Conservation (phyloP, 495 filamentous ascomycete genomes). For the Saxophila tyrrhenica region DNA sequence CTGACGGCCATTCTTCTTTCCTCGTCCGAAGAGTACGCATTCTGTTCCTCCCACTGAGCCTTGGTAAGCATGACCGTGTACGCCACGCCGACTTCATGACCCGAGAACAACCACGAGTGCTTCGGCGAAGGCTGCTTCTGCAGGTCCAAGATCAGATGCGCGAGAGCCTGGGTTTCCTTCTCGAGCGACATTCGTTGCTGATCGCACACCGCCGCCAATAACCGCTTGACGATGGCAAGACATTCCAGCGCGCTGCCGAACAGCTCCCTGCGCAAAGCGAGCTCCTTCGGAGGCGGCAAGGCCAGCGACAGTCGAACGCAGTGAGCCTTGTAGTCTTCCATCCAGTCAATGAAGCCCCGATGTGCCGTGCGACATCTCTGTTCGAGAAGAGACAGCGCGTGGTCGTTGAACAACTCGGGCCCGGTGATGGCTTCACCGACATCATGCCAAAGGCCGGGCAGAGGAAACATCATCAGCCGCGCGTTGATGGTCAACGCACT, state of each 20-base stretch:
- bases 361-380: conserved; percentile 9
- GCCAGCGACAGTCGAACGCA: conserved; percentile 10
- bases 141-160: conserved; percentile 14
- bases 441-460: conserved; percentile 18
- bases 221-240: conserved; percentile 14
- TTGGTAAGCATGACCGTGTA: conserved; percentile 14
- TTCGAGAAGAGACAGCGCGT: neutral
- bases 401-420: neutral
- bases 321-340: conserved; percentile 16
- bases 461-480: conserved; percentile 6
- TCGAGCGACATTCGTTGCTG: conserved; percentile 11
- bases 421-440: conserved; percentile 11
- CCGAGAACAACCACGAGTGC: conserved; percentile 16
- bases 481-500: conserved; percentile 6
- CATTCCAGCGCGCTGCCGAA: conserved; percentile 14
- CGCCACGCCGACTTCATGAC: conserved; percentile 15
- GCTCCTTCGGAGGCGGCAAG: conserved; percentile 3
- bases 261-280: conserved; percentile 9
- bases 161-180: conserved; percentile 16
- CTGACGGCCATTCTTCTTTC: neutral
- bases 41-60: conserved; percentile 9
- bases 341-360: conserved; percentile 6
- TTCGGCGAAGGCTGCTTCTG: conserved; percentile 12
- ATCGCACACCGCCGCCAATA: conserved; percentile 13
- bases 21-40: neutral